Percentiles rank a stretch among this genome's conserved stretches.
Evolutionary conservation across 179 eudicot genomes (phyloP).

Genomic region (Kewa caespitosa): DNA sequence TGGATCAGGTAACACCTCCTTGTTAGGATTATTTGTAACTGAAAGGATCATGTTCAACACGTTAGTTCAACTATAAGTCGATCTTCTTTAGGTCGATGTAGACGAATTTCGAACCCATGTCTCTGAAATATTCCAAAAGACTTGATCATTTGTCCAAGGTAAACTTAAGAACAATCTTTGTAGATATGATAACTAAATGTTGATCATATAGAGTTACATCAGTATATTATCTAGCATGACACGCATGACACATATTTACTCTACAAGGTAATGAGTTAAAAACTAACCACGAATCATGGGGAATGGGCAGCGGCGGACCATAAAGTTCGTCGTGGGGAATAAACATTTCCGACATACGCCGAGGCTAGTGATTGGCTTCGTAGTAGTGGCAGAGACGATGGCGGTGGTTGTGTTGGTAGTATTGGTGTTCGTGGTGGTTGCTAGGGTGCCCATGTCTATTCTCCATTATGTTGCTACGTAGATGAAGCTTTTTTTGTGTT

Average conservation of each 20-base stretch:
- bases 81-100: too few species aligned
- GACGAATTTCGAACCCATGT: too few species aligned
- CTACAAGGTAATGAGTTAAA: too few species aligned
- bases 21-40: constrained; percentile 63
- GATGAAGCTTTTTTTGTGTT: constrained; percentile 22
- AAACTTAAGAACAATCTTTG: background rate
- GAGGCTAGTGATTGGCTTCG: constrained; percentile 18
- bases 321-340: constrained; percentile 11
- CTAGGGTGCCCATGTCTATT: constrained; percentile 38
- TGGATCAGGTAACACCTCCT: constrained; percentile 34
- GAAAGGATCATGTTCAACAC: background rate
- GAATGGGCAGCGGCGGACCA: constrained; percentile 10
- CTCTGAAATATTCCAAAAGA: too few species aligned
- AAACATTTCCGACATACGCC: background rate
- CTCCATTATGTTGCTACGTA: constrained; percentile 36
- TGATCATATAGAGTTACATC: background rate
- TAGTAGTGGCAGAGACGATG: constrained; percentile 11
- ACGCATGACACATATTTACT: too few species aligned
- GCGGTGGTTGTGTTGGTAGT: constrained; percentile 15
- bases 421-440: constrained; percentile 19
- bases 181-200: background rate
- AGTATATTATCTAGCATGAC: background rate
- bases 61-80: too few species aligned
- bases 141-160: background rate
- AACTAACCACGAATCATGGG: constrained; percentile 31